Evolutionary conservation across 495 filamentous ascomycete species (phyloP).

Genomic region (Emericellopsis terricola): DNA sequence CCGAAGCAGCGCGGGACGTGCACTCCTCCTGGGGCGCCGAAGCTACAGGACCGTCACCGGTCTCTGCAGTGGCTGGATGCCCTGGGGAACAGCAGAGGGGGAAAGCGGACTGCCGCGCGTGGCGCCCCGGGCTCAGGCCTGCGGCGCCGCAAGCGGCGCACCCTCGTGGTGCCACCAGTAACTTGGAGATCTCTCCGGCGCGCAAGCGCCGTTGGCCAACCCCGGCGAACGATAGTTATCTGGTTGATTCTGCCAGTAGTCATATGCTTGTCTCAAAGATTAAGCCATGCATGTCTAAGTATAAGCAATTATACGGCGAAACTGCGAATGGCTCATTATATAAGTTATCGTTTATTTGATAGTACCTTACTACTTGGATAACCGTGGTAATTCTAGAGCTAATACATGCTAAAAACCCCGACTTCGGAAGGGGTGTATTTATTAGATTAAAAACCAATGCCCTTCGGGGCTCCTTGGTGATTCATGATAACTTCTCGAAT

Average conservation of each 20-base stretch:
- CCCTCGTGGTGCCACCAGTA: background rate
- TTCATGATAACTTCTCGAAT: constrained; percentile 50
- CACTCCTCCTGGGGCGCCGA: constrained; percentile 7
- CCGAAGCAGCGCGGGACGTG: constrained; percentile 2
- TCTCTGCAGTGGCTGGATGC: constrained; percentile 4
- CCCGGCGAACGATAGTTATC: constrained; percentile 33
- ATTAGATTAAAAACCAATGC: constrained; percentile 56
- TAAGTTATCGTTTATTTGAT: constrained; percentile 60
- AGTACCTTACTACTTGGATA: constrained; percentile 56
- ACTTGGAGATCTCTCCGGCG: constrained; percentile 2
- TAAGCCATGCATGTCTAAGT: constrained; percentile 60
- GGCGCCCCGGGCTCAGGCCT: background rate
- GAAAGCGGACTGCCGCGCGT: constrained; percentile 5
- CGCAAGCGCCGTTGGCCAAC: background rate
- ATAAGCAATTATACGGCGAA: constrained; percentile 53
- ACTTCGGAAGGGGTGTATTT: constrained; percentile 49
- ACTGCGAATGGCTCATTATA: constrained; percentile 58
- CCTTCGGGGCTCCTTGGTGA: constrained; percentile 42
- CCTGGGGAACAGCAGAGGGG: constrained; percentile 9
- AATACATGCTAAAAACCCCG: constrained; percentile 53
- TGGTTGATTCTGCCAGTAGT: constrained; percentile 58
- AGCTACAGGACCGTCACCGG: constrained; percentile 4
- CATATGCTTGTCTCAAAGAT: constrained; percentile 60
- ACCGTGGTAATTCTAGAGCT: constrained; percentile 59
- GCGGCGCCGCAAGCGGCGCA: background rate